Evolutionary conservation across 129 eudicot species (phyloP), one percentile per base, ranked within the genome.

Genomic region (Pulicaria dysenterica): DNA sequence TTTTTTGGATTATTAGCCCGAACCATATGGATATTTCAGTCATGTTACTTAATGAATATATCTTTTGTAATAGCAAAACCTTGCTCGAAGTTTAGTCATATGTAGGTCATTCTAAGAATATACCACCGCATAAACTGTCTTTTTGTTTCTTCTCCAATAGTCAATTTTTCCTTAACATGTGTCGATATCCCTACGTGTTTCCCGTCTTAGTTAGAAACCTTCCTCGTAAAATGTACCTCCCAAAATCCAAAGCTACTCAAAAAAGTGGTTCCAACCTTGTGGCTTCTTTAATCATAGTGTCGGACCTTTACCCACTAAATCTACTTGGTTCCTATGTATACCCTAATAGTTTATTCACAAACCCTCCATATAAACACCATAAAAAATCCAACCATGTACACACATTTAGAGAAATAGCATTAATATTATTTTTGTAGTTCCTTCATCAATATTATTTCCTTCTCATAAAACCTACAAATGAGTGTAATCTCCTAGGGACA

Each of bases 261-360:
- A 14, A 17, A 59, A 39, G 34, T 14, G 49, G 3, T 40, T 4
- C 13, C 6, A 54, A 3, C 59, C 36, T 7, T 4, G 13, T 5
- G 3, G 37, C 3, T 57, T 31, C 14, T 24, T 24, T 24, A 24
- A 24, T 24, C 31, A 24, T 24, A 24, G 2, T 24, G 31, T 24
- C 31, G 1, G 2, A 24, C 31, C 31, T 24, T 24, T 24, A 24
- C 31, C 31, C 31, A 24, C 31, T 24, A 24, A 24, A 31, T 34
- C 44, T 43, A 4, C 15, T 8, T 9, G 36, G 19, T 56, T 56
- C 40, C 47, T 24, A 14, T 39, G 11, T 60, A 37, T 14, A 3
- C 34, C 14, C 16, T 47, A 13, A 45, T 67, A 67, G 59, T 36
- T 36, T 40, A 65, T 67, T 49, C 34, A 8, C 61, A 68, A 14